phyloP scores from a whole-genome alignment of 2,329 filamentous ascomycete genomes.

The Dothideomycetes sp. region DNA sequence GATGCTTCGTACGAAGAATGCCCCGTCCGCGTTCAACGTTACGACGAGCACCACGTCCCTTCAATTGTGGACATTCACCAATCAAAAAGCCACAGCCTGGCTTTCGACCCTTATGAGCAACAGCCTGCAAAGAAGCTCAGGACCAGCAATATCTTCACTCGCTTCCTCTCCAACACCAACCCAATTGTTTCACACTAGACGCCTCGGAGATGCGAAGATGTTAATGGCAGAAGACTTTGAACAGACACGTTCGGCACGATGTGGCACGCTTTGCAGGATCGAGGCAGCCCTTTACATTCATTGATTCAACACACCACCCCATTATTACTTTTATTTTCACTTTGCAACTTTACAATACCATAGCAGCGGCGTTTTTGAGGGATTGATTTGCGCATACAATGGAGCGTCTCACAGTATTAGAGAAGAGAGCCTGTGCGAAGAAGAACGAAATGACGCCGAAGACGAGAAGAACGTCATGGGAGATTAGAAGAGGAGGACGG shows the following conservation, averaged over 20 bases:
- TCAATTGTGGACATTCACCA: conserved; percentile 31
- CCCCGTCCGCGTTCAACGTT: conserved; percentile 25
- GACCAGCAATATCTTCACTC: conserved; percentile 24
- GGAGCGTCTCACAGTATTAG: too few relatives aligned
- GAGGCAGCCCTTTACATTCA: conserved; percentile 3
- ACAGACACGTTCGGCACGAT: neutral
- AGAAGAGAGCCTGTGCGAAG: too few relatives aligned
- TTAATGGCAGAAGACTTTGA: neutral
- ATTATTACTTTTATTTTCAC: neutral
- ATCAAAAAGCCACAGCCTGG: conserved; percentile 12
- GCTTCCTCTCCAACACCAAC: conserved; percentile 24
- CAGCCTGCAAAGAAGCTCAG: conserved; percentile 25
- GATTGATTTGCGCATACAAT: too few relatives aligned
- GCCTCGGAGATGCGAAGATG: neutral
- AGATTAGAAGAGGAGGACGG: too few relatives aligned
- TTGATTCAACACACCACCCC: neutral
- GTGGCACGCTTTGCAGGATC: conserved; percentile 7
- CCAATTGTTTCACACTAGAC: conserved; percentile 8
- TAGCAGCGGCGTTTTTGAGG: too few relatives aligned
- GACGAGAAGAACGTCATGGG: too few relatives aligned
- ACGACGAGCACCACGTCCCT: conserved; percentile 28
- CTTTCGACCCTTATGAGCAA: conserved; percentile 18
- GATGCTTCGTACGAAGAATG: conserved; percentile 16
- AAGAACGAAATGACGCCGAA: too few relatives aligned
- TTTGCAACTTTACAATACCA: conserved; percentile 8